Conservation (phyloP, 371 early-diverging fungal species). For the Mucor plumbeus region DNA sequence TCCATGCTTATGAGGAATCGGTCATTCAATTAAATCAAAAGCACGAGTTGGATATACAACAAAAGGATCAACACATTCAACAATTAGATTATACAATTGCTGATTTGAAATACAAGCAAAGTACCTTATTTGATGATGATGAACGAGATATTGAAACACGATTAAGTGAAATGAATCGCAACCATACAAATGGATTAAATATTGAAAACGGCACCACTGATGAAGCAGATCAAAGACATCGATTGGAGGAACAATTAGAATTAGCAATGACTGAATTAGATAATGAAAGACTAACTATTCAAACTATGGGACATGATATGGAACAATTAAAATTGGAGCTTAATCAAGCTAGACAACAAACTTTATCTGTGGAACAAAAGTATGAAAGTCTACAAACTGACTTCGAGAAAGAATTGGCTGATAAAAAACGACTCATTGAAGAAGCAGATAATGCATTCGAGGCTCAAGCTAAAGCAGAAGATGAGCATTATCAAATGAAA, state of each 20-base stretch:
- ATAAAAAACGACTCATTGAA: constrained; percentile 48
- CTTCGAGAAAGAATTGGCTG: constrained; percentile 40
- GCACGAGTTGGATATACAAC: constrained; percentile 19
- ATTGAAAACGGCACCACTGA: neutral
- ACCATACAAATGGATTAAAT: neutral
- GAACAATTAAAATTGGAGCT: constrained; percentile 30
- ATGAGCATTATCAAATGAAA: constrained; percentile 45
- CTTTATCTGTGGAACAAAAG: constrained; percentile 26
- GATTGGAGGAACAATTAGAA: constrained; percentile 49
- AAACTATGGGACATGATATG: constrained; percentile 18
- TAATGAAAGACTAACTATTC: constrained; percentile 24
- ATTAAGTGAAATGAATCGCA: constrained; percentile 6
- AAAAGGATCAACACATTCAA: constrained; percentile 31
- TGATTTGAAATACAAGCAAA: constrained; percentile 35
- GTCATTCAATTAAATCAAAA: constrained; percentile 30
- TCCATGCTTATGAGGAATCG: constrained; percentile 40
- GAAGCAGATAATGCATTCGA: constrained; percentile 51
- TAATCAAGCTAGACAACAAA: constrained; percentile 27
- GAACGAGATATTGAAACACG: constrained; percentile 26
- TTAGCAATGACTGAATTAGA: constrained; percentile 42
- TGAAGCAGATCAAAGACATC: constrained; percentile 41
- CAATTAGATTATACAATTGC: constrained; percentile 32
- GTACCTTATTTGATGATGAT: constrained; percentile 32
- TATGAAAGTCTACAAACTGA: constrained; percentile 32
- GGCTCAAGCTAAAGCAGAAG: constrained; percentile 44